Percentiles rank a stretch among this genome's conserved stretches.
Evolutionary conservation across 179 eudicot genomes (phyloP).

Genomic region (Gypsophila paniculata): DNA sequence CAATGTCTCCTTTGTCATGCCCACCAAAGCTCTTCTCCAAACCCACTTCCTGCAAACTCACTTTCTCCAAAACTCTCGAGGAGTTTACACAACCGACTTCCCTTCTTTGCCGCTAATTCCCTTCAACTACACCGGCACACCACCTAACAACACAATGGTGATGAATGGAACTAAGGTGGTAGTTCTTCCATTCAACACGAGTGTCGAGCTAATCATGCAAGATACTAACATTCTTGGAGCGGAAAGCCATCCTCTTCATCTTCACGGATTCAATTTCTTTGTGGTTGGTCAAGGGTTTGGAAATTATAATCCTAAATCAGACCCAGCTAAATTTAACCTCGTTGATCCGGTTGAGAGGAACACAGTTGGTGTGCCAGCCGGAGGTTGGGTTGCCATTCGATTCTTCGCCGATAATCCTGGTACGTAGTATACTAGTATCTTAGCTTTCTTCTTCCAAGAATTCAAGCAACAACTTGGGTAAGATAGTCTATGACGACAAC

Average conservation of each 20-base stretch:
- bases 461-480: no score
- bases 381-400: constrained; percentile 38
- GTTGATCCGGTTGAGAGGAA: constrained; percentile 35
- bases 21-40: constrained; percentile 37
- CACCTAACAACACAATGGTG: constrained; percentile 41
- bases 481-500: no score
- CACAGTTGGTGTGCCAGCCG: constrained; percentile 33
- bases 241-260: constrained; percentile 41
- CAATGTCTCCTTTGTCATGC: constrained; percentile 38
- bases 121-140: constrained; percentile 38
- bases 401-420: constrained; percentile 29
- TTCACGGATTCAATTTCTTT: constrained; percentile 41
- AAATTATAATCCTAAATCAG: constrained; percentile 29
- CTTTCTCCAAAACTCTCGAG: constrained; percentile 15
- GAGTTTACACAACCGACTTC: constrained; percentile 26
- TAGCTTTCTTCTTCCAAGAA: not conserved
- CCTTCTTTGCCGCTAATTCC: constrained; percentile 27
- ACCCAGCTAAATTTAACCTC: constrained; percentile 29
- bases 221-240: constrained; percentile 37
- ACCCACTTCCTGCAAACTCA: constrained; percentile 32
- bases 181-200: constrained; percentile 36
- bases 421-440: no score
- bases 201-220: constrained; percentile 39
- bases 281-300: constrained; percentile 48
- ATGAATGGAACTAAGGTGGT: constrained; percentile 34